Evolutionary conservation across 441 rosid genomes (phyloP).

Genomic region (Adansonia gregorii): DNA sequence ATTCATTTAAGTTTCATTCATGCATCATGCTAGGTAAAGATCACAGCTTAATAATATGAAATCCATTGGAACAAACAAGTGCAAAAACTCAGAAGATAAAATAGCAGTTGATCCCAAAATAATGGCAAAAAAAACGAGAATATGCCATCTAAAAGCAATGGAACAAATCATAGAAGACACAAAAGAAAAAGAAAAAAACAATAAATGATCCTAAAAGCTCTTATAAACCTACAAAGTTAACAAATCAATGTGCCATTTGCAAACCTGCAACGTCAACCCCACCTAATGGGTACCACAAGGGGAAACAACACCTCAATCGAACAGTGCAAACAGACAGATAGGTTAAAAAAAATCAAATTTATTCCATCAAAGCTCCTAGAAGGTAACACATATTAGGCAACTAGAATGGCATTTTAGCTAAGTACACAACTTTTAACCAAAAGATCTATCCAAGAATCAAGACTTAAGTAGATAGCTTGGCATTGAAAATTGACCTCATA

Average conservation of each 20-base stretch:
- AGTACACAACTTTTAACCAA: neutral
- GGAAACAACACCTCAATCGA: neutral
- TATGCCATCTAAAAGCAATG: neutral
- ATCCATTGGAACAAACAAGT: neutral
- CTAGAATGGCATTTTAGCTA: neutral
- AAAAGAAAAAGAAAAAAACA: neutral
- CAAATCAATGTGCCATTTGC: slow-evolving; percentile 13
- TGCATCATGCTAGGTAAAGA: slow-evolving; percentile 7
- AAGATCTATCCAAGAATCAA: neutral
- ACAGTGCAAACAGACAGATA: neutral
- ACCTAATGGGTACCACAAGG: neutral
- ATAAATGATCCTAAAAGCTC: neutral
- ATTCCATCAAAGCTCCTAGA: neutral
- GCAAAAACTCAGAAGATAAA: neutral
- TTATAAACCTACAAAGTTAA: neutral
- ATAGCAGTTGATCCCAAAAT: neutral
- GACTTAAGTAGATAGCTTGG: neutral
- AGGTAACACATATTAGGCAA: neutral
- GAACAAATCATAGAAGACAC: neutral
- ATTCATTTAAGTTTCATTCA: neutral
- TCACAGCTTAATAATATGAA: neutral
- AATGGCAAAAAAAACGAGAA: neutral
- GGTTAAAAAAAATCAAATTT: neutral
- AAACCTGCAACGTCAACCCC: neutral
- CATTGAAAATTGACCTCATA: neutral